Conservation (phyloP, 1,284 basidiomycete species). For the Lentinula novae-zelandiae region DNA sequence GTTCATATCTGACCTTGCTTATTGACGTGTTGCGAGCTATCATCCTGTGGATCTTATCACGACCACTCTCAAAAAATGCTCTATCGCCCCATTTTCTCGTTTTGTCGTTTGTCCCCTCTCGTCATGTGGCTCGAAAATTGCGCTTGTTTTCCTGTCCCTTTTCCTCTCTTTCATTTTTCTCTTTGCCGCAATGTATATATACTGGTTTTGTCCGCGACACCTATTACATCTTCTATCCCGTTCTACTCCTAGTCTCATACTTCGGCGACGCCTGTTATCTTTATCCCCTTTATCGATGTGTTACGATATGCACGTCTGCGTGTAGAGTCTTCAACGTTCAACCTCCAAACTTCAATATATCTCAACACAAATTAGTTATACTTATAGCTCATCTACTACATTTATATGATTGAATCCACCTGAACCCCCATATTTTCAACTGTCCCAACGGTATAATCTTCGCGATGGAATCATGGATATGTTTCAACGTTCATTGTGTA, state of each 20-base stretch:
- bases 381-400: too few species aligned
- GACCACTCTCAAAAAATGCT: not conserved
- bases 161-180: not conserved
- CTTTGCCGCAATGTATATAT: slow-evolving; percentile 5
- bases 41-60: not conserved
- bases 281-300: not conserved
- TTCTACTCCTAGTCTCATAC: not conserved
- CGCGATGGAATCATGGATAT: too few species aligned
- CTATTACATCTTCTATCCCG: not conserved
- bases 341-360: not conserved
- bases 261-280: not conserved
- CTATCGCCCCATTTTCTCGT: not conserved
- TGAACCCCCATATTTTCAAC: too few species aligned
- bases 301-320: not conserved
- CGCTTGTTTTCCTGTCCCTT: not conserved
- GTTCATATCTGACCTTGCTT: not conserved
- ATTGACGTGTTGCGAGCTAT: not conserved
- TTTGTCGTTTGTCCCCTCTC: not conserved
- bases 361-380: not conserved
- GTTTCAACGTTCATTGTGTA: too few species aligned
- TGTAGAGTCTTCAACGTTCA: not conserved
- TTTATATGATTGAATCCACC: too few species aligned
- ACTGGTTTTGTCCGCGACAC: slow-evolving; percentile 12
- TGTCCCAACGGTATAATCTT: too few species aligned
- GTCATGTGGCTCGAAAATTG: not conserved